Evolutionary conservation across 2,329 filamentous ascomycete species (phyloP).

Genomic region (Thelonectria discophora): DNA sequence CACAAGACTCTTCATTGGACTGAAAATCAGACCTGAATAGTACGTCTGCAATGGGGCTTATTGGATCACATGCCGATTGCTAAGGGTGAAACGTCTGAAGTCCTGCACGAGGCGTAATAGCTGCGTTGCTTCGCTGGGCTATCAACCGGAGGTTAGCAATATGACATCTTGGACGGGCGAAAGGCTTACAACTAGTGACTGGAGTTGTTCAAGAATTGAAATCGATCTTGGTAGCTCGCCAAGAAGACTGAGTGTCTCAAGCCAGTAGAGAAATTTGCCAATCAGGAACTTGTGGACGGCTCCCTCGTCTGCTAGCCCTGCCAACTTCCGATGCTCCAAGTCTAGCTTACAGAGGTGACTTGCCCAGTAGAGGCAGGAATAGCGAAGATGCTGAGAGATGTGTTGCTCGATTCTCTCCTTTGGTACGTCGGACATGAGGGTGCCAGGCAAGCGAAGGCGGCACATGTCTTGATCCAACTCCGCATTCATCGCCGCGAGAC

Average conservation of each 20-base stretch:
- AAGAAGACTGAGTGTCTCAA: neutral
- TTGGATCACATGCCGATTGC: constrained; percentile 11
- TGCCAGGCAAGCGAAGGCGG: neutral
- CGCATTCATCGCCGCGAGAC: neutral
- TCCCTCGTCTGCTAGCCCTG: neutral
- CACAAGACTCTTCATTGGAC: constrained; percentile 1
- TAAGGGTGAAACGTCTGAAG: neutral
- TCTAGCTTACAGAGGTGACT: neutral
- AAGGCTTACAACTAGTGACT: neutral
- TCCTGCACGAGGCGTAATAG: neutral
- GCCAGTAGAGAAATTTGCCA: neutral
- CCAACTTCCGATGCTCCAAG: neutral
- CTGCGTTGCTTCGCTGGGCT: neutral
- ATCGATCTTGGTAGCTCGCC: neutral
- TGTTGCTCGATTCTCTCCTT: neutral
- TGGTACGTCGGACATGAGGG: neutral
- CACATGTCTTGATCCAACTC: neutral
- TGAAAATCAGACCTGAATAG: constrained; percentile 8
- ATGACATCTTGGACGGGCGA: too few species aligned
- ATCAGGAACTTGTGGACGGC: neutral
- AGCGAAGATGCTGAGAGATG: neutral
- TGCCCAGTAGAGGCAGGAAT: neutral
- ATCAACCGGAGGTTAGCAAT: too few species aligned
- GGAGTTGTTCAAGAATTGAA: neutral
- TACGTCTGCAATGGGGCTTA: constrained; percentile 19